These are phyloP conservation scores for Endogone sp. DNA, from an alignment of 192 early-diverging fungal species.

Conservation along the genomic window DNA sequence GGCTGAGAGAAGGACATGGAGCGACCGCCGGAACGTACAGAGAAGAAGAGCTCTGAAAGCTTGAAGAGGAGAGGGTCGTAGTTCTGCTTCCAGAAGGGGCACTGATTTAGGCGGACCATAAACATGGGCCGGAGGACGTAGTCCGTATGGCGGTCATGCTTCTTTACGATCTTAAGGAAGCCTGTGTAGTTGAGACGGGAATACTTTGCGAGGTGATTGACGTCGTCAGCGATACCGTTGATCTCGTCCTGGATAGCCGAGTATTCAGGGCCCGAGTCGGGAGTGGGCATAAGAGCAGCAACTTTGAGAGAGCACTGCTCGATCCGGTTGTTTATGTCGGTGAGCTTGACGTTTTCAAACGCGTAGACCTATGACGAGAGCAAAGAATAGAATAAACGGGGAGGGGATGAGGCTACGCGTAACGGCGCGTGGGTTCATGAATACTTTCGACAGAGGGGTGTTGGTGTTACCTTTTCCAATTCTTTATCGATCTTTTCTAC, in stretches of 20 bases:
- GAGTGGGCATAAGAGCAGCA: conserved; percentile 38
- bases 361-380: conserved; percentile 37
- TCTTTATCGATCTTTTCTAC: neutral
- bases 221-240: conserved; percentile 65
- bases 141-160: conserved; percentile 88
- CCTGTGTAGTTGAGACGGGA: conserved; percentile 81
- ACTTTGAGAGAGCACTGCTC: conserved; percentile 59
- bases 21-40: conserved; percentile 44
- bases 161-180: conserved; percentile 94
- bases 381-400: neutral
- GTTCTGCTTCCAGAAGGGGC: conserved; percentile 75
- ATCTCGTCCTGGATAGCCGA: conserved; percentile 52
- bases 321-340: conserved; percentile 68
- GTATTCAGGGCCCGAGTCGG: conserved; percentile 46
- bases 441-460: no score
- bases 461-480: neutral
- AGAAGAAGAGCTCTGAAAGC: conserved; percentile 72
- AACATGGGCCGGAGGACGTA: conserved; percentile 71
- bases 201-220: conserved; percentile 78
- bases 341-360: conserved; percentile 71
- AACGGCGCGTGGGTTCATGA: no score
- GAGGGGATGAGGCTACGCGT: no score
- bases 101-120: conserved; percentile 69
- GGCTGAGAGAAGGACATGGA: conserved; percentile 1
- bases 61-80: conserved; percentile 83